Conservation (phyloP, 805 yeast genomes). For the Wickerhamomyces ciferrii region DNA sequence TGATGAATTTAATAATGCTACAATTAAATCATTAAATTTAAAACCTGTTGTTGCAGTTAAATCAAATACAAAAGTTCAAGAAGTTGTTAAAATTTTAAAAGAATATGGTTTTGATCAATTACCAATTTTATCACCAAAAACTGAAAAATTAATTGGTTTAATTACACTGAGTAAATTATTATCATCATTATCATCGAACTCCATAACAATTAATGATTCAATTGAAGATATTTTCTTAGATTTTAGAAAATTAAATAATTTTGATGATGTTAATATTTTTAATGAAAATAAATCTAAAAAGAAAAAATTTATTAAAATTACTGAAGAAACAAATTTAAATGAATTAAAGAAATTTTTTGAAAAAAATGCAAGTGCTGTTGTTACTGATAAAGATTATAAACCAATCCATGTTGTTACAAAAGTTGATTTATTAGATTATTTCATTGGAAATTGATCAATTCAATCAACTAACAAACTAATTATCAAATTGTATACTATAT, state of each 20-base stretch:
- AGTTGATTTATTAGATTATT: slow-evolving; percentile 67
- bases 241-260: slow-evolving; percentile 65
- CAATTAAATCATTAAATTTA: slow-evolving; percentile 64
- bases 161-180: slow-evolving; percentile 71
- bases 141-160: slow-evolving; percentile 60
- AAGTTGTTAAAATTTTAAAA: slow-evolving; percentile 65
- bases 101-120: slow-evolving; percentile 80
- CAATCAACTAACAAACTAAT: neutral
- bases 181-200: slow-evolving; percentile 58
- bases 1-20: slow-evolving; percentile 46
- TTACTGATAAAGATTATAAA: slow-evolving; percentile 63
- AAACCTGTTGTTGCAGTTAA: slow-evolving; percentile 78
- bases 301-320: slow-evolving; percentile 63
- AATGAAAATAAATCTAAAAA: slow-evolving; percentile 57
- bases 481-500: too few relatives aligned
- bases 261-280: slow-evolving; percentile 52
- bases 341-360: slow-evolving; percentile 78
- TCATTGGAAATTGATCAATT: slow-evolving; percentile 13
- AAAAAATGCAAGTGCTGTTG: slow-evolving; percentile 78
- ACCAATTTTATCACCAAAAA: slow-evolving; percentile 56
- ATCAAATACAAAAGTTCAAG: slow-evolving; percentile 50
- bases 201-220: slow-evolving; percentile 48
- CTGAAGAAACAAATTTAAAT: slow-evolving; percentile 56
- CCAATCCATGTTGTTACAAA: slow-evolving; percentile 85
- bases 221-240: slow-evolving; percentile 62